These are phyloP conservation scores for Leucocoprinus sp. DNA, from an alignment of 768 basidiomycete species.

Conservation along the genomic window DNA sequence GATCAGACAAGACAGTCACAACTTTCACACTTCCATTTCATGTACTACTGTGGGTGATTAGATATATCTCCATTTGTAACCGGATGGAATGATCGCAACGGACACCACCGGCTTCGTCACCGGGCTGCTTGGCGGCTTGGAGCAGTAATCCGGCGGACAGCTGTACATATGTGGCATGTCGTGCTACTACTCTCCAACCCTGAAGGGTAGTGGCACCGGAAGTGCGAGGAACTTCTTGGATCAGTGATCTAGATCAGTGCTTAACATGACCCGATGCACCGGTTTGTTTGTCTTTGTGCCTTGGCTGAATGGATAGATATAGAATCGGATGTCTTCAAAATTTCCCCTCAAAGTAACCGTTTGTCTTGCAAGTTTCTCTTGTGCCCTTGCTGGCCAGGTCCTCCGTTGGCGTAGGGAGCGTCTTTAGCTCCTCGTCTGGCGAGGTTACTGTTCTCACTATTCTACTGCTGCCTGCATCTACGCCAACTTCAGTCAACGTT, in stretches of 20 bases:
- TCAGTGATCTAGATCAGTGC: background rate
- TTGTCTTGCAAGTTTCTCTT: constrained; percentile 7
- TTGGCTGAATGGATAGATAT: background rate
- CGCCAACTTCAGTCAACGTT: background rate
- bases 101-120: no score
- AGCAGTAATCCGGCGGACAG: no score
- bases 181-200: no score
- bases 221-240: background rate
- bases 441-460: background rate
- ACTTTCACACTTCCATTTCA: no score
- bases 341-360: background rate
- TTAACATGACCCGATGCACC: background rate
- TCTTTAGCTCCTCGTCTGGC: constrained; percentile 7
- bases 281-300: background rate
- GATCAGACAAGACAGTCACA: no score
- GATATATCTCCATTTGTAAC: no score
- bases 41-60: no score
- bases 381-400: constrained; percentile 12
- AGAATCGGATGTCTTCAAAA: background rate
- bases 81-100: no score
- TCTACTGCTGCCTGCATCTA: background rate
- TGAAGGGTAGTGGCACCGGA: background rate
- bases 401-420: constrained; percentile 8
- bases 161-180: no score
- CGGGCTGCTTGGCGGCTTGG: no score